Conservation (phyloP, 495 filamentous ascomycete genomes). For the Apiosordaria backusii region DNA sequence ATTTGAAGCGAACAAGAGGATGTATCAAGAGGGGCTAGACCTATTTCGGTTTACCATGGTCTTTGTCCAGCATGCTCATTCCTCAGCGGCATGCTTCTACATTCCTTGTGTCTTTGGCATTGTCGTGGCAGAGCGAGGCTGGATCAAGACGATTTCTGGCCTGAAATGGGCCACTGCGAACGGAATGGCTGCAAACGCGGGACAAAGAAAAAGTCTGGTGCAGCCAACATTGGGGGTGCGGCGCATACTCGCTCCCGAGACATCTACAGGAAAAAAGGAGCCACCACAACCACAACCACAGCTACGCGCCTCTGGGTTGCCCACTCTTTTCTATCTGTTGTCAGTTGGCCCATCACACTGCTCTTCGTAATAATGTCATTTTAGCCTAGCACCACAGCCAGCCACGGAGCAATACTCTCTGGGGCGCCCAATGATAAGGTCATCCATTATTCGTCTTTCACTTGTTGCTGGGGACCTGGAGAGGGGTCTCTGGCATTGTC, state of each 20-base stretch:
- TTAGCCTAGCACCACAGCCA: background rate
- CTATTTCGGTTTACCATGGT: constrained; percentile 41
- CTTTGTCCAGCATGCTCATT: constrained; percentile 33
- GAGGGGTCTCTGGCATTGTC: background rate
- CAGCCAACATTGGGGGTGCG: constrained; percentile 16
- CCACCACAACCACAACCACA: background rate
- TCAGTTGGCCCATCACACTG: background rate
- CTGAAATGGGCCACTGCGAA: constrained; percentile 26
- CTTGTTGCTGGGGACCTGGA: constrained; percentile 8
- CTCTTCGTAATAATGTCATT: background rate
- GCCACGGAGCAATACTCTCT: background rate
- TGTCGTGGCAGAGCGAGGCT: constrained; percentile 24
- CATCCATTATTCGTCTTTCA: constrained; percentile 20
- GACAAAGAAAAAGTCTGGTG: constrained; percentile 27
- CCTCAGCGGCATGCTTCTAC: constrained; percentile 3
- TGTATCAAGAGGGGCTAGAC: constrained; percentile 15
- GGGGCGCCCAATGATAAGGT: constrained; percentile 24
- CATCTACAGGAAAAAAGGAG: constrained; percentile 28
- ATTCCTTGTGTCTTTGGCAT: constrained; percentile 27
- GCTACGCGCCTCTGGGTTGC: background rate
- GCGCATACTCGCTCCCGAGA: constrained; percentile 43
- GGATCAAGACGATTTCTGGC: constrained; percentile 8
- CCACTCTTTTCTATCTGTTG: background rate
- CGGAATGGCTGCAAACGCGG: constrained; percentile 40
- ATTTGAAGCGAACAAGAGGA: constrained; percentile 13